Percentiles rank a stretch among this genome's conserved stretches.
Evolutionary conservation across 495 filamentous ascomycete genomes (phyloP).

Genomic region (Patellaria atrata): DNA sequence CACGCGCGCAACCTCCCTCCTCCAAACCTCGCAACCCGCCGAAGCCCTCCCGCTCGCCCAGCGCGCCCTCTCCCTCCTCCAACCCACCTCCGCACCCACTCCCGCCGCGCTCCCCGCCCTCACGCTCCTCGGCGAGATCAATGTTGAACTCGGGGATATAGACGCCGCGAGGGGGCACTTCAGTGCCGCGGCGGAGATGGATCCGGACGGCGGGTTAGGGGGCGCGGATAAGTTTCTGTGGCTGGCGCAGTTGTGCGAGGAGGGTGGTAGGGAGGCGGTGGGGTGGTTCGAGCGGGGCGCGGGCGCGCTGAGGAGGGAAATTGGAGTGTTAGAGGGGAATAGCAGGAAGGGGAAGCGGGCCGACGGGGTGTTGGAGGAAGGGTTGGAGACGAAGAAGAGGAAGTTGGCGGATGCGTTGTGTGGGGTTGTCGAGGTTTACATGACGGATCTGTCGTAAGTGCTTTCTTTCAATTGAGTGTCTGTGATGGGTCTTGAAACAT

Average conservation of each 20-base stretch:
- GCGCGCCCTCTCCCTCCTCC: conserved; percentile 40
- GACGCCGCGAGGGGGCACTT: conserved; percentile 57
- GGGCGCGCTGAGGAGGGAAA: conserved; percentile 47
- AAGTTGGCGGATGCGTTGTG: conserved; percentile 80
- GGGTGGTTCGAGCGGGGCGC: conserved; percentile 78
- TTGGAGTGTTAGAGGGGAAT: conserved; percentile 38
- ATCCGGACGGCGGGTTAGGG: conserved; percentile 55
- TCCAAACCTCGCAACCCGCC: conserved; percentile 56
- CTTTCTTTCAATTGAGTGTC: not conserved
- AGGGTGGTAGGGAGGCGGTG: conserved; percentile 73
- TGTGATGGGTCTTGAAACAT: not conserved
- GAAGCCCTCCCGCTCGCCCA: conserved; percentile 52
- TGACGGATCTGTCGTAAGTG: conserved; percentile 75
- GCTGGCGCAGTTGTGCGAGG: conserved; percentile 81
- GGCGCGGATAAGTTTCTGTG: conserved; percentile 93
- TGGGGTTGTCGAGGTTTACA: conserved; percentile 84
- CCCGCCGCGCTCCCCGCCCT: conserved; percentile 45
- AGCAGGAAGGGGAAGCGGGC: conserved; percentile 11
- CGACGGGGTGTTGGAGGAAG: conserved; percentile 30
- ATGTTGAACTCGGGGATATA: conserved; percentile 70
- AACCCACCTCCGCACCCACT: conserved; percentile 30
- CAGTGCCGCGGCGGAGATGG: conserved; percentile 50
- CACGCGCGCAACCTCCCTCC: conserved; percentile 48
- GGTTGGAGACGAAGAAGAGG: conserved; percentile 50
- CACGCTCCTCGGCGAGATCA: conserved; percentile 68